Evolutionary conservation across 139 green algal genomes (phyloP).

Genomic region (Zygnema circumcarinatum): DNA sequence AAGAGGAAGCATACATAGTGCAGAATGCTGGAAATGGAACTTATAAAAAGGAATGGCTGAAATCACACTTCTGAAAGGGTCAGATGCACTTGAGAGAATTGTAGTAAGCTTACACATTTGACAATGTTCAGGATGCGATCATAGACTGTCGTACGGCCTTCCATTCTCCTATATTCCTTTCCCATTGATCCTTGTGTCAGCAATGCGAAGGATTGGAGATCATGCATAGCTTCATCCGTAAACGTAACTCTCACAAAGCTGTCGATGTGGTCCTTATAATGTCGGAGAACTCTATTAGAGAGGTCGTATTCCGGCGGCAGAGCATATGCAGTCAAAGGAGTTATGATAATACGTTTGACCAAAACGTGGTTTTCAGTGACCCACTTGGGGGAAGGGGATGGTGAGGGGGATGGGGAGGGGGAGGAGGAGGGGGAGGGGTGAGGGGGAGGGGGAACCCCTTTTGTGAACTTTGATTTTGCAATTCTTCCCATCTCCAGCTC

Average conservation of each 20-base stretch:
- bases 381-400: too few species aligned
- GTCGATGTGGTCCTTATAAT: not conserved
- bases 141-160: slow-evolving; percentile 10
- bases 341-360: slow-evolving; percentile 18
- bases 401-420: too few species aligned
- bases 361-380: slow-evolving; percentile 14
- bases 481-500: not conserved
- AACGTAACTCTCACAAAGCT: slow-evolving; percentile 44
- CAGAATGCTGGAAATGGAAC: too few species aligned
- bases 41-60: too few species aligned
- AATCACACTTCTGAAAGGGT: too few species aligned
- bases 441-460: too few species aligned
- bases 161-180: not conserved
- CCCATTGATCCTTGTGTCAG: not conserved
- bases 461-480: not conserved
- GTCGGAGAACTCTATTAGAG: slow-evolving; percentile 16
- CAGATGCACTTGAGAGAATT: too few species aligned
- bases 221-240: slow-evolving; percentile 10
- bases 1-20: too few species aligned
- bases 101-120: slow-evolving; percentile 1
- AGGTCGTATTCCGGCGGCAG: not conserved
- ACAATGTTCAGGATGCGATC: slow-evolving; percentile 36
- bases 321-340: slow-evolving; percentile 14
- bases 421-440: too few species aligned
- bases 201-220: slow-evolving; percentile 1